Evolutionary conservation across 1,284 basidiomycete species (phyloP).

Genomic region (Heliocybe sulcata): DNA sequence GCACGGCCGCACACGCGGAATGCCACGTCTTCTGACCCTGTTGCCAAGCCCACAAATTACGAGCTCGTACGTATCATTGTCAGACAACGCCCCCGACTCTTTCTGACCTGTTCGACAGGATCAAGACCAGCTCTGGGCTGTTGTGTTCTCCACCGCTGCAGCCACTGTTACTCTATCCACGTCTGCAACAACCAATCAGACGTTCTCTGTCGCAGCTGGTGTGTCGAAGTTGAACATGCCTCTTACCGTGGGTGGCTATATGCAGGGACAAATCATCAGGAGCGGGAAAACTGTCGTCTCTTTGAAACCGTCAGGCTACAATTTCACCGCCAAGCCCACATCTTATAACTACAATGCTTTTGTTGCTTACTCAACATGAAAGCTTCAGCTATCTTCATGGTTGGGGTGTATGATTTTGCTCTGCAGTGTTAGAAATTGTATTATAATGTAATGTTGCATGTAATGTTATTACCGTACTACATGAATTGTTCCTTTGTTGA

Average conservation of each 20-base stretch:
- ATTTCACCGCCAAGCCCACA: slow-evolving; percentile 42
- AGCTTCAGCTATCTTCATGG: too few relatives aligned
- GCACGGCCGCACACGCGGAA: slow-evolving; percentile 61
- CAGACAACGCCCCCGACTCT: neutral
- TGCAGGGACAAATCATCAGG: slow-evolving; percentile 53
- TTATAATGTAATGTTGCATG: too few relatives aligned
- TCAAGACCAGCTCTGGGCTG: slow-evolving; percentile 55
- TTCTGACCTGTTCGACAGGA: slow-evolving; percentile 22
- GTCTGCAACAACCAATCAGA: slow-evolving; percentile 34
- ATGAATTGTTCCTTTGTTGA: too few relatives aligned
- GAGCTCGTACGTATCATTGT: slow-evolving; percentile 31
- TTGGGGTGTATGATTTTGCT: too few relatives aligned
- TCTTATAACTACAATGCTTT: slow-evolving; percentile 64
- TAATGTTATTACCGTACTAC: too few relatives aligned
- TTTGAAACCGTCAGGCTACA: slow-evolving; percentile 39
- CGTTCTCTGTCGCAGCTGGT: slow-evolving; percentile 48
- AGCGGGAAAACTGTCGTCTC: slow-evolving; percentile 44
- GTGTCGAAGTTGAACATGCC: slow-evolving; percentile 60
- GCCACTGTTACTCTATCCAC: slow-evolving; percentile 45
- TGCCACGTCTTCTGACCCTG: slow-evolving; percentile 44
- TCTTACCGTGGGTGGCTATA: slow-evolving; percentile 48
- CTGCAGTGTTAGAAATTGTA: too few relatives aligned
- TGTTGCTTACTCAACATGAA: slow-evolving; percentile 29
- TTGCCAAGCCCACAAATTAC: slow-evolving; percentile 48
- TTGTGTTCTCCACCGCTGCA: slow-evolving; percentile 56